Base-by-base conservation (phyloP, 345 rosid genomes). In the Eucalyptus pauciflora region DNA sequence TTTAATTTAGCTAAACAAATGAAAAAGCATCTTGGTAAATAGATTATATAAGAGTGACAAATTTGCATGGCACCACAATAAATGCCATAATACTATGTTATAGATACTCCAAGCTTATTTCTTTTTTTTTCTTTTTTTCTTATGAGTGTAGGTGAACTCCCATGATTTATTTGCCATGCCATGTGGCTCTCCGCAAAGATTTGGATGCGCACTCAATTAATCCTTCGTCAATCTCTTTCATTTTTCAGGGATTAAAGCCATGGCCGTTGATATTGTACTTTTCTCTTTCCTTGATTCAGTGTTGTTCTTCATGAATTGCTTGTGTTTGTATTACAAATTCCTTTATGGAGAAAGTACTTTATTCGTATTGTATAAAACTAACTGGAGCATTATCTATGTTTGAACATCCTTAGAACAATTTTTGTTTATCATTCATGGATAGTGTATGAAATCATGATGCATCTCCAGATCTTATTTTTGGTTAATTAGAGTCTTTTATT, bases 151-250 rank as follows among this genome's bases (percentile, higher is more conserved):
- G 80, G 18, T 69, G 80, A 69, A 33, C 24, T 69, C 24, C 24
- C 9, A 17, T 69, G 22, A 31, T 67, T 43, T 16, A 33, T 69
- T 31, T 9, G 43, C 13, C 6, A 33, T 18, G 10, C 13, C 45
- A 4, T 8, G 13, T 33, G 80, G 24, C 37, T 33, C 2, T 69
- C 80, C 13, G 24, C 2, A 17, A 31, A 33, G 24, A 33, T 69
- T 16, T 33, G 9, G 45, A 31, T 1, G 0, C 3, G 1, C 33
- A 17, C 43, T 67, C 45, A 69, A 18, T 37, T 17, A 69, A 33
- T 69, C 25, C 43, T 16, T 69, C 4, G 10, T 33, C 17, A 16
- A 0, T 69, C 80, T 69, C 76, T 4, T 69, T 69, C 45, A 17
- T 69, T 31, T 33, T 67, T n/a, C 2, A 33, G 5, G 24, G 43